Percentiles rank a stretch among this genome's conserved stretches.
phyloP scores from a whole-genome alignment of 805 yeast genomes.

The Wickerhamomyces sydowiorum region DNA sequence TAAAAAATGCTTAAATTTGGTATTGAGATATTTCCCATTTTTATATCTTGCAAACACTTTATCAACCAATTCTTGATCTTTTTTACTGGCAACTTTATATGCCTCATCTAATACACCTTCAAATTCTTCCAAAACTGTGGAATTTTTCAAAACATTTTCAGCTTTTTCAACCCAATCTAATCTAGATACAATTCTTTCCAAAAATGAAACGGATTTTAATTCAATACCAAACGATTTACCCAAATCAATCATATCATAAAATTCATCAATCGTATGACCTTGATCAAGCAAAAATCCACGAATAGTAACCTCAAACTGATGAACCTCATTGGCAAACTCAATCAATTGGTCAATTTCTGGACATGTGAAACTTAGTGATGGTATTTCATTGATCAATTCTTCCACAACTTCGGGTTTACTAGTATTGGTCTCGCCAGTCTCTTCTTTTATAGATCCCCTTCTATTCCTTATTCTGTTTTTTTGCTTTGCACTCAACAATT shows the following conservation, averaged over 20 bases:
- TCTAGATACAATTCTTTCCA: constrained; percentile 33
- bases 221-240: constrained; percentile 59
- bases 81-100: constrained; percentile 15
- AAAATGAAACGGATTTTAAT: constrained; percentile 39
- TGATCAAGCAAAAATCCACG: constrained; percentile 29
- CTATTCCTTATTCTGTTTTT: constrained; percentile 32
- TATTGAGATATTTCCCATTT: constrained; percentile 12
- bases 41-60: constrained; percentile 5
- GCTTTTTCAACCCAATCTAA: constrained; percentile 32
- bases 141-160: constrained; percentile 12
- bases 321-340: constrained; percentile 47
- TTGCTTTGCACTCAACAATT: constrained; percentile 34
- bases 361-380: constrained; percentile 42
- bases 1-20: constrained; percentile 6
- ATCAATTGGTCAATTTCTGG: constrained; percentile 57
- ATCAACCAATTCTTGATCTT: constrained; percentile 13
- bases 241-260: constrained; percentile 45
- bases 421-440: constrained; percentile 5
- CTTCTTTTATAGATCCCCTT: constrained; percentile 6
- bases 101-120: constrained; percentile 21
- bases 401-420: constrained; percentile 13
- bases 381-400: constrained; percentile 38
- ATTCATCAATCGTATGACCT: constrained; percentile 33
- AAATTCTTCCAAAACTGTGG: constrained; percentile 17
- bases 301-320: constrained; percentile 43